phyloP scores from a whole-genome alignment of 2,329 filamentous ascomycete species.

The Hypoxylon sp. region DNA sequence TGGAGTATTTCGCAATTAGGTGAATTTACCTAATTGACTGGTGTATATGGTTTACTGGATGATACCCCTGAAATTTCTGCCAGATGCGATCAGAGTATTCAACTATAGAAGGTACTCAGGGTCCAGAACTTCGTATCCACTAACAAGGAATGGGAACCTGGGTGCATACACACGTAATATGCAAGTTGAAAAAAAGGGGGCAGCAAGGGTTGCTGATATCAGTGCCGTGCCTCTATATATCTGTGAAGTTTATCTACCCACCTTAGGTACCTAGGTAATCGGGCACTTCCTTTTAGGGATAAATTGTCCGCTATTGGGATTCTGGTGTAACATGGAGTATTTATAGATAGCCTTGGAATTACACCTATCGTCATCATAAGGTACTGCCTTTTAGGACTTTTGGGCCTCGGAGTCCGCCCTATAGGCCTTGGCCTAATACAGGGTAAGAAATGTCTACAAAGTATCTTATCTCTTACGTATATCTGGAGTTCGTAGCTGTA shows the following conservation, averaged over 20 bases:
- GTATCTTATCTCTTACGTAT: neutral
- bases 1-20: neutral
- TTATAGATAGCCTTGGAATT: constrained; percentile 9
- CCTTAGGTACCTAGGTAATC: neutral
- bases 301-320: constrained; percentile 1
- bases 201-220: neutral
- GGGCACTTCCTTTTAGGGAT: constrained; percentile 28
- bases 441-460: neutral
- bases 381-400: neutral
- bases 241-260: constrained; percentile 4
- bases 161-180: neutral
- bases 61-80: constrained; percentile 1
- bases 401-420: neutral
- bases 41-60: neutral
- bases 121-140: neutral
- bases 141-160: neutral
- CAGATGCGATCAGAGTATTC: neutral
- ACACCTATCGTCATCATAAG: constrained; percentile 1
- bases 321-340: constrained; percentile 18
- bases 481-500: constrained; percentile 3
- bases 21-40: neutral
- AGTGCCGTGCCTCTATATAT: constrained; percentile 17
- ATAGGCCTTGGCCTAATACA: neutral
- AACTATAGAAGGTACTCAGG: neutral
- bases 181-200: neutral